These are phyloP conservation scores for Fusarium guadeloupense DNA, from an alignment of 2,329 filamentous ascomycete genomes.

Conservation along the genomic window DNA sequence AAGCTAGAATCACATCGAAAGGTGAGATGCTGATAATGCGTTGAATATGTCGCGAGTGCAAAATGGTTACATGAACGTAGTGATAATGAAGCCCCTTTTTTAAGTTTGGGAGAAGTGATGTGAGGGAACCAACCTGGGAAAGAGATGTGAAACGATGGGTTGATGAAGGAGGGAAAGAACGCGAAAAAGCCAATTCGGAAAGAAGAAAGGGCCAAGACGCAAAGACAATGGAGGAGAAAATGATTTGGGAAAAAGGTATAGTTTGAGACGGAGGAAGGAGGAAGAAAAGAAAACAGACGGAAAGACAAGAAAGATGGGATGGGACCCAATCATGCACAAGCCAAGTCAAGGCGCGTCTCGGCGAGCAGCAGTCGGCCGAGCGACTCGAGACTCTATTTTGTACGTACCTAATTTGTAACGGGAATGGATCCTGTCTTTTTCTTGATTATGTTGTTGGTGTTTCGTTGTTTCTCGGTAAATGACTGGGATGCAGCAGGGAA, in stretches of 20 bases:
- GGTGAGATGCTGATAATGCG: constrained; percentile 20
- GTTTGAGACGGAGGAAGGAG: constrained; percentile 9
- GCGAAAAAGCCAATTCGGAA: constrained; percentile 22
- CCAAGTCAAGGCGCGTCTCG: constrained; percentile 34
- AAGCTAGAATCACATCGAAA: constrained; percentile 10
- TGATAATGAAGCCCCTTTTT: constrained; percentile 12
- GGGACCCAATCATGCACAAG: constrained; percentile 35
- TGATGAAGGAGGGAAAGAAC: neutral
- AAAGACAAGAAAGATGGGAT: constrained; percentile 11
- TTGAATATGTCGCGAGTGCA: neutral
- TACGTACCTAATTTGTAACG: constrained; percentile 40
- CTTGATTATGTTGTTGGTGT: constrained; percentile 24
- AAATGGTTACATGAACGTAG: neutral
- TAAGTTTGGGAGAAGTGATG: neutral
- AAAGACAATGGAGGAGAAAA: constrained; percentile 14
- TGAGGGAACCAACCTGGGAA: constrained; percentile 37
- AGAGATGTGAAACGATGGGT: constrained; percentile 13
- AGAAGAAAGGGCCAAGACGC: constrained; percentile 12
- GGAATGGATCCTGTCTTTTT: constrained; percentile 30
- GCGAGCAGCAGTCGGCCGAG: constrained; percentile 28
- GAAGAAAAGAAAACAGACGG: constrained; percentile 32
- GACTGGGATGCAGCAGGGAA: constrained; percentile 27
- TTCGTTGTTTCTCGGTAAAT: constrained; percentile 39
- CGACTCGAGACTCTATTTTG: constrained; percentile 13
- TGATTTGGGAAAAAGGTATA: constrained; percentile 10